Base-by-base conservation (phyloP, 331 rosid species). In the Arachis monticola region DNA sequence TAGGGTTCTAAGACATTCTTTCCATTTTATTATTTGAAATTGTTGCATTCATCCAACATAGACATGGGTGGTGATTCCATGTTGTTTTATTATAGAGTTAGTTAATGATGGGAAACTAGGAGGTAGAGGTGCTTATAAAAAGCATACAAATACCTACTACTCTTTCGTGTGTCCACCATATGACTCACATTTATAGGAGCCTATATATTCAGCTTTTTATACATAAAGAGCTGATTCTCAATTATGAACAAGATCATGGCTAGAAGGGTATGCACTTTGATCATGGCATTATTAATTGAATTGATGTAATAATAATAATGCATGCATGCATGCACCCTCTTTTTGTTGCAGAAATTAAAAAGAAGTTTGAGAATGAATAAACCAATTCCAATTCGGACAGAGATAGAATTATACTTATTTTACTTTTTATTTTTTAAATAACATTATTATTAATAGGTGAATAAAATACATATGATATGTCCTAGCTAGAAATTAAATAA, bases 51-150 rank as follows among this genome's bases (percentile, higher is more conserved):
- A n/a, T 68, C 9, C 11, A 32, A 0, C 13, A 12, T 2, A 3
- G 50, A 35, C 62, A 41, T 38, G 40, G 62, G 27, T 10, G 64
- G 17, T 22, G 17, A 2, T 35, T 35, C 40, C 40, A 2, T 35
- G 40, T 35, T 35, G 40, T 35, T 35, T 35, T 35, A 35, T 35
- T 35, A 2, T 52, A 63, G 35, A 6, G 67, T 11, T 75, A 55
- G 73, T 58, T 30, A 44, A 55, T 55, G 67, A 65, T 55, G 72
- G 52, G 72, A 69, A 69, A 64, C 22, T 70, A 41, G 62, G 41
- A 10, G 9, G 64, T 55, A 55, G 75, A 73, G 17, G 5, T 32
- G 14, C 1, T 2, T 10, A 50, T 41, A 42, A 56, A 73, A 67
- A 76, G 46, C 53, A 76, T 67, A 58, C 30, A 22, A 57, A 31